Percentiles rank a stretch among this genome's conserved stretches.
These are phyloP conservation scores for Pyrus hybrid DNA, from an alignment of 331 rosid species.

Conservation along the genomic window DNA sequence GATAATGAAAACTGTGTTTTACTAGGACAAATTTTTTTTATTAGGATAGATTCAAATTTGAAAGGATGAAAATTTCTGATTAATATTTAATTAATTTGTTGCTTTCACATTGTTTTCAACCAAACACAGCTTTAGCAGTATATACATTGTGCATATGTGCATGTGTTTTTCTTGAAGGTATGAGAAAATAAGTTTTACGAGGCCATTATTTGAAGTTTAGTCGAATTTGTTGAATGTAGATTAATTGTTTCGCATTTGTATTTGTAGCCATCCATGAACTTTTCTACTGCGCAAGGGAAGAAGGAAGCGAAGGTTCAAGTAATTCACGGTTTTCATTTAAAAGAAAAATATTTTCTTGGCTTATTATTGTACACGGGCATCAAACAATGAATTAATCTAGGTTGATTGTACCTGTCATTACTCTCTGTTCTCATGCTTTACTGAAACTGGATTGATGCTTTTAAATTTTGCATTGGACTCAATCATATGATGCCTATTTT, in stretches of 20 bases:
- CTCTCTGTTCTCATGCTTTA: too few species aligned
- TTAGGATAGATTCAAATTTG: too few species aligned
- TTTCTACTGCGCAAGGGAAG: constrained; percentile 39
- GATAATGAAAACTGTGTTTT: too few species aligned
- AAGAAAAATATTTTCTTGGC: neutral
- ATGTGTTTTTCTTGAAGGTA: neutral
- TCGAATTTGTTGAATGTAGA: constrained; percentile 3
- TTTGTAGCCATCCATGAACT: constrained; percentile 55
- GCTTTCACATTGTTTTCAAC: neutral
- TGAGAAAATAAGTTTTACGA: neutral
- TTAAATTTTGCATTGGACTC: too few species aligned
- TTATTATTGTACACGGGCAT: too few species aligned
- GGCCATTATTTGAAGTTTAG: neutral
- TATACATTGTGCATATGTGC: neutral
- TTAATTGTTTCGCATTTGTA: constrained; percentile 14
- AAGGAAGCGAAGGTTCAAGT: constrained; percentile 56
- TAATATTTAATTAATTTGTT: too few species aligned
- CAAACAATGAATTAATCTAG: too few species aligned
- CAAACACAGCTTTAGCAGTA: neutral
- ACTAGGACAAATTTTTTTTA: too few species aligned
- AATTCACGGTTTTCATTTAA: neutral
- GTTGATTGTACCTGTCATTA: too few species aligned
- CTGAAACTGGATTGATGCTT: too few species aligned
- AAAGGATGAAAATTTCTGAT: neutral
- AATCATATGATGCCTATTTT: too few species aligned